Evolutionary conservation across 768 basidiomycete genomes (phyloP), one percentile per base, ranked within the genome.

Genomic region (Flagelloscypha sp.): DNA sequence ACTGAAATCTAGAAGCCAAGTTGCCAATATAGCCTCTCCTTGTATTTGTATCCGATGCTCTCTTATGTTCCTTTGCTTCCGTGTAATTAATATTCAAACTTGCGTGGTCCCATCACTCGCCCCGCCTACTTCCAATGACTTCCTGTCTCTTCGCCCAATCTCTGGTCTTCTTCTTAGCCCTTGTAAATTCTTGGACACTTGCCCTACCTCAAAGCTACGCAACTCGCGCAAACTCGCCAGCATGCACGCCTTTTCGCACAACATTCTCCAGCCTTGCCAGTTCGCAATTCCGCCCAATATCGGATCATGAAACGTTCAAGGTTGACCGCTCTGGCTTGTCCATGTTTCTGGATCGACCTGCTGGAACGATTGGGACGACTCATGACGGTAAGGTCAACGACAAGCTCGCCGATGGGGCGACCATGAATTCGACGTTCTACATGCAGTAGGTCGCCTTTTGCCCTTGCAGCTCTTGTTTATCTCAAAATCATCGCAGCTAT

Each of bases 391-490:
- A 57, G 4, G 52, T 56, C 15, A 66, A 67, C 37, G 48, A 60
- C 49, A 53, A 57, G 33, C 38, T 58, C 11, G 58, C 50, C 2
- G 52, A 53, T 12, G 62, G 62, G 3, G 62, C 65, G 1, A 65
- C 63, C 6, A 37, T 65, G 11, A 66, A 67, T 46, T 63, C 61
- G 13, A 65, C 65, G 4, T 62, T 61, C 41, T 43, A 48, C 12
- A 12, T 63, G 6, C 47, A 52, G 62, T 61, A 41, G 33, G 53
- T 45, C 10, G 24, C 12, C 13, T 22, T 20, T 8, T 10, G 33
- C 9, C 28, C 11, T 8, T 29, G 17, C 20, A n/a, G 13, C 17
- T 24, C 23, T 11, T 6, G 10, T 22, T 21, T 19, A 27, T 9
- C 24, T 17, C 11, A 34, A 16, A 18, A 3, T 20, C 21, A 25